phyloP scores from a whole-genome alignment of 129 eudicot species.

The Flaveria linearis region DNA sequence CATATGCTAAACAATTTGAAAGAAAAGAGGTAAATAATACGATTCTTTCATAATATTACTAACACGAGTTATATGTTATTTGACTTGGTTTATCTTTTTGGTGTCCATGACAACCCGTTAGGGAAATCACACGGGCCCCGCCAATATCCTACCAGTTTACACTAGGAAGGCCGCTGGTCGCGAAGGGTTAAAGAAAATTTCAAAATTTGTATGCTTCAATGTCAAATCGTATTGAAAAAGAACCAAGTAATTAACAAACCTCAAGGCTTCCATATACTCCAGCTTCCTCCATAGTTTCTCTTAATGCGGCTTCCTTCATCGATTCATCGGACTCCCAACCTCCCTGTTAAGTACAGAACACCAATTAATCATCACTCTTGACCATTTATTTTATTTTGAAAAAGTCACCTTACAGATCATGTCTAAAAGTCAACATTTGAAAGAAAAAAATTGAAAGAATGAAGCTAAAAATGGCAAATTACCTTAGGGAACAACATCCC shows the following conservation, averaged over 20 bases:
- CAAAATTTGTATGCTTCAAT: not conserved
- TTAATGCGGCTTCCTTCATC: slow-evolving; percentile 62
- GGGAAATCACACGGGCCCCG: not conserved
- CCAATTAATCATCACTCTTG: not conserved
- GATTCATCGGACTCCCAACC: slow-evolving; percentile 83
- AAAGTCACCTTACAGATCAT: slow-evolving; percentile 26
- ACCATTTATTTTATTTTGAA: not conserved
- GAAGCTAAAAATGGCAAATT: slow-evolving; percentile 7
- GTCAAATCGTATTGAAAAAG: not conserved
- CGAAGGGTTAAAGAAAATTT: not conserved
- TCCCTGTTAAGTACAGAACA: slow-evolving; percentile 43
- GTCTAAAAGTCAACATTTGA: not conserved
- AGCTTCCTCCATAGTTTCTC: slow-evolving; percentile 85
- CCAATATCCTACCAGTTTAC: not conserved
- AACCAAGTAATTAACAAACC: slow-evolving; percentile 43
- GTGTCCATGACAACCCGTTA: not conserved
- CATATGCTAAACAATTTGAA: slow-evolving; percentile 38
- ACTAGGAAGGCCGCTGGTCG: not conserved
- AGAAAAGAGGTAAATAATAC: not conserved
- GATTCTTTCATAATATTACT: slow-evolving; percentile 3
- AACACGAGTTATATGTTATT: not conserved
- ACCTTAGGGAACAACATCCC: slow-evolving; percentile 94
- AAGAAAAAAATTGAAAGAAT: slow-evolving; percentile 3
- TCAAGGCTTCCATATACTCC: slow-evolving; percentile 74
- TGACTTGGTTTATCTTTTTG: slow-evolving; percentile 6